These are phyloP conservation scores for Xylariaceae sp. DNA, from an alignment of 2,329 filamentous ascomycete genomes.

Conservation along the genomic window DNA sequence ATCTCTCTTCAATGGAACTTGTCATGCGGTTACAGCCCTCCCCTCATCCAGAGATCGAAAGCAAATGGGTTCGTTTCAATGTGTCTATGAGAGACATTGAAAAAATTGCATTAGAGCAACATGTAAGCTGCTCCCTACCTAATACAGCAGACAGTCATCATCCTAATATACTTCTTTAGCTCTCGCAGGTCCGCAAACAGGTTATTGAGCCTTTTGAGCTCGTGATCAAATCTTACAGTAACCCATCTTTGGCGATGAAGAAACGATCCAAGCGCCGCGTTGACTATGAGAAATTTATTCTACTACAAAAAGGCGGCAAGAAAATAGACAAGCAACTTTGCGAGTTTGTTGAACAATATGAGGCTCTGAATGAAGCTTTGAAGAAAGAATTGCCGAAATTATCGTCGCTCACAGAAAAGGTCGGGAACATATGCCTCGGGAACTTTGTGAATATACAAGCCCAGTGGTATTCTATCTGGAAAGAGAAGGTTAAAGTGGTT, in stretches of 20 bases:
- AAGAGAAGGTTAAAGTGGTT: constrained; percentile 73
- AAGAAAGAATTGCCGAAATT: constrained; percentile 89
- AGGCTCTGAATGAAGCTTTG: constrained; percentile 85
- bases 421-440: constrained; percentile 77
- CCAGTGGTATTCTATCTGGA: constrained; percentile 78
- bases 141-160: neutral
- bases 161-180: constrained; percentile 35
- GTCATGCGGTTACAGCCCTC: constrained; percentile 71
- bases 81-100: constrained; percentile 83
- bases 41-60: constrained; percentile 78
- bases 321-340: constrained; percentile 81
- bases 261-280: constrained; percentile 90
- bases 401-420: constrained; percentile 72
- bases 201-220: constrained; percentile 82
- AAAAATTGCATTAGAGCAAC: constrained; percentile 76
- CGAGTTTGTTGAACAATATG: constrained; percentile 83
- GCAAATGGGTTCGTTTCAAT: constrained; percentile 91
- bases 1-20: constrained; percentile 76
- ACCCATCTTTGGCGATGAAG: constrained; percentile 84
- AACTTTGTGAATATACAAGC: constrained; percentile 83
- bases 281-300: constrained; percentile 79
- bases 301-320: constrained; percentile 74
- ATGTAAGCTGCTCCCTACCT: constrained; percentile 52
- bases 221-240: constrained; percentile 74
- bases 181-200: constrained; percentile 67